phyloP scores from a whole-genome alignment of 2,329 filamentous ascomycete species.

The Nemania bipapillata region DNA sequence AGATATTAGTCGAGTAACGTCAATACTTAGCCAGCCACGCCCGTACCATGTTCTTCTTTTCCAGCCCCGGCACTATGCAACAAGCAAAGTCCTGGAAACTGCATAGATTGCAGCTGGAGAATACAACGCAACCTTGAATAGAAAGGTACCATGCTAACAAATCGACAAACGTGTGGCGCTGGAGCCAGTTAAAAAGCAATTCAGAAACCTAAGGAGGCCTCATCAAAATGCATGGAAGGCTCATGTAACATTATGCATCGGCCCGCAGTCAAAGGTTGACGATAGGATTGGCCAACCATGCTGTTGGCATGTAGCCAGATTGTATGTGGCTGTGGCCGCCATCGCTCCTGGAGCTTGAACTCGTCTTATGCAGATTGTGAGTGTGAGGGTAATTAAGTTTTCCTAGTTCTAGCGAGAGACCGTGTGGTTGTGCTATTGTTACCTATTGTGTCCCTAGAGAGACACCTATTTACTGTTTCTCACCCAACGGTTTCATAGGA shows the following conservation, averaged over 20 bases:
- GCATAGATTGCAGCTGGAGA: not conserved
- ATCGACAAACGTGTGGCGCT: not conserved
- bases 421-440: not conserved
- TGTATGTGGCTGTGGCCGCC: not conserved
- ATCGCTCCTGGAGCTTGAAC: slow-evolving; percentile 11
- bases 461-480: not conserved
- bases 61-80: not conserved
- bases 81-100: not conserved
- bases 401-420: not conserved
- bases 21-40: not conserved
- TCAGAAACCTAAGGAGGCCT: not conserved
- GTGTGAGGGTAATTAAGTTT: not conserved
- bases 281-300: slow-evolving; percentile 9
- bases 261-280: slow-evolving; percentile 11
- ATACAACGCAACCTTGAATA: not conserved
- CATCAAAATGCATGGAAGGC: not conserved
- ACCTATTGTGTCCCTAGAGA: not conserved
- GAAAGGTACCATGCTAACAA: not conserved
- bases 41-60: not conserved
- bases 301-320: not conserved
- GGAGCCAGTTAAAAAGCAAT: not conserved
- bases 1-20: not conserved
- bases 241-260: slow-evolving; percentile 14
- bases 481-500: not conserved
- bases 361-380: not conserved